Conservation (phyloP, 106 monocot genomes). For the Alisma plantagoaquatica region DNA sequence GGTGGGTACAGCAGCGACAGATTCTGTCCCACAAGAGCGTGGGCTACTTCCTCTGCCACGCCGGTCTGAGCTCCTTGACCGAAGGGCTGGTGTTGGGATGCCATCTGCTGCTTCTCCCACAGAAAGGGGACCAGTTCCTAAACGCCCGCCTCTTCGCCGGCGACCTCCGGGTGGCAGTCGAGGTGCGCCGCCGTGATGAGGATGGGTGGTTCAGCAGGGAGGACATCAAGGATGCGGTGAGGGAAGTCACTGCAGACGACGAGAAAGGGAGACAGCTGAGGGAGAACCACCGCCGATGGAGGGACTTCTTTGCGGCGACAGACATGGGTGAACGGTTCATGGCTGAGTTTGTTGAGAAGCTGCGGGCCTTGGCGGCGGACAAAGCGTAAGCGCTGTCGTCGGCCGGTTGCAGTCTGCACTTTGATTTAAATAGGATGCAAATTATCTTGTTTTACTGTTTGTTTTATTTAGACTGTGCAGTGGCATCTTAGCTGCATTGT, state of each 20-base stretch:
- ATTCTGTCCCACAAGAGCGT: conserved; percentile 38
- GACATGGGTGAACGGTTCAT: conserved; percentile 10
- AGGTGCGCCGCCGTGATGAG: conserved; percentile 26
- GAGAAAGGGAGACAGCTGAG: conserved; percentile 2
- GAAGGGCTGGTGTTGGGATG: conserved; percentile 31
- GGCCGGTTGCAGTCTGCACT: too few species aligned
- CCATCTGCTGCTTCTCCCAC: conserved; percentile 37
- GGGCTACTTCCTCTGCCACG: conserved; percentile 43
- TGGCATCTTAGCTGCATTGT: too few species aligned
- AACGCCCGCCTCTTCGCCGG: conserved; percentile 28
- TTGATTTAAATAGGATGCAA: too few species aligned
- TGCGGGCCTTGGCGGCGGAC: not conserved
- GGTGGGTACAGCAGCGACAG: conserved; percentile 52
- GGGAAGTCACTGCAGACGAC: conserved; percentile 10
- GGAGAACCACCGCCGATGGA: conserved; percentile 6
- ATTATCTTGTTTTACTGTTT: too few species aligned
- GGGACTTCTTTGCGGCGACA: conserved; percentile 13
- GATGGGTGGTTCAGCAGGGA: conserved; percentile 23
- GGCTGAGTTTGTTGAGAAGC: conserved; percentile 9
- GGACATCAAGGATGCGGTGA: conserved; percentile 28
- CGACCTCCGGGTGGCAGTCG: conserved; percentile 30
- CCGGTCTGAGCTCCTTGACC: conserved; percentile 40
- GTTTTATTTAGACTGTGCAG: too few species aligned
- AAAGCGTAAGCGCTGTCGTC: not conserved
- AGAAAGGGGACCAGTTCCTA: conserved; percentile 38